Base-by-base conservation (phyloP, 2,329 filamentous ascomycete genomes). In the Alternaria alternata region DNA sequence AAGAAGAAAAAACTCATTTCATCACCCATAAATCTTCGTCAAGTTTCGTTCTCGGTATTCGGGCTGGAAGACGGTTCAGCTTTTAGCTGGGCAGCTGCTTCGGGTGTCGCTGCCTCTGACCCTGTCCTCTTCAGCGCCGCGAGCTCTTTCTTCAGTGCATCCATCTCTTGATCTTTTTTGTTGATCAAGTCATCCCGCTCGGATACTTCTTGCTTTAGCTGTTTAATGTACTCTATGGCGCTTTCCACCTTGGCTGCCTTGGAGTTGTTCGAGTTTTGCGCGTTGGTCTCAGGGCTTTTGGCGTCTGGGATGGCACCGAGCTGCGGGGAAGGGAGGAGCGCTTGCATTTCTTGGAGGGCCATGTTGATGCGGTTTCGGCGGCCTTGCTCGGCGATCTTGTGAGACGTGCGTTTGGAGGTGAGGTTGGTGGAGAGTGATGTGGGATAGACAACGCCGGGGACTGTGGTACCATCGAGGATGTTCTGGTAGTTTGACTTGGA, bases 401-500 rank as follows among this genome's bases (percentile, higher is more conserved):
- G 95, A 43, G 93, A 97, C 2, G 95, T 98, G 54, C 94, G 90
- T 82, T 99, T 99, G 3, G 93, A 97, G 0, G 94, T 97, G 26
- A 99, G 82, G 66, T 97, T 97, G 22, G 94, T 96, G 7, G 94
- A 96, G 42, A 99, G 84, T 52, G 94, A 92, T 68, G 91, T 93
- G 0, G 94, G 94, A 69, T 97, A 98, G 1, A 91, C 91, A 12
- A 97, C 91, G 12, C 94, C 94, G 0, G 94, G 94, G 1, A 97
- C 88, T 57, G 90, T 89, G 51, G 93, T 98, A 49, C 95, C 95
- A 76, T 98, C 95, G 11, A 99, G 81, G 38, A 99, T 95, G 71
- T 97, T 96, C 73, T 98, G 94, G 73, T 99, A 99, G 74, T 99
- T 99, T 2, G 94, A 98, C 77, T 98, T 98, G 16, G 92, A 93